Conservation (phyloP, 2,329 filamentous ascomycete species). For the Ophiostoma sp. region DNA sequence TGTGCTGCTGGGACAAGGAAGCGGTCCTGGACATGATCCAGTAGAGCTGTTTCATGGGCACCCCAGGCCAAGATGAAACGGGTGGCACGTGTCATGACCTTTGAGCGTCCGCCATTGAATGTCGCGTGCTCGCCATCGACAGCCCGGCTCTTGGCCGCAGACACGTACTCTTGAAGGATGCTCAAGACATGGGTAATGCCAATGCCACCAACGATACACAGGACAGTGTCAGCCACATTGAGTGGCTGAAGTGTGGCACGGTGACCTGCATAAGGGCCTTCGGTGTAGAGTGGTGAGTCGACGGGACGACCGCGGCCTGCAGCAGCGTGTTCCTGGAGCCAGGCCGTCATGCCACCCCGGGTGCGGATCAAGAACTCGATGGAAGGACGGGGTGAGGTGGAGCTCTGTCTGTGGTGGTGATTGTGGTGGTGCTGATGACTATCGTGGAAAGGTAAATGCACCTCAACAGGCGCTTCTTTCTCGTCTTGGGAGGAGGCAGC, state of each 20-base stretch:
- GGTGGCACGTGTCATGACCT: not conserved
- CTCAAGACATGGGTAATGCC: slow-evolving; percentile 5
- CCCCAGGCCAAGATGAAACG: slow-evolving; percentile 1
- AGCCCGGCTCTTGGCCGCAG: not conserved
- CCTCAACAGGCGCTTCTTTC: not conserved
- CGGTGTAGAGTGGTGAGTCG: not conserved
- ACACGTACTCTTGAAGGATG: slow-evolving; percentile 2
- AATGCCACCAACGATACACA: slow-evolving; percentile 9
- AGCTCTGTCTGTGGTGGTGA: not conserved
- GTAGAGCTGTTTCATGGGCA: not conserved
- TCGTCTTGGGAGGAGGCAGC: not conserved
- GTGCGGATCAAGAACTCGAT: slow-evolving; percentile 10
- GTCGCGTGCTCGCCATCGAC: not conserved
- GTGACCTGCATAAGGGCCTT: not conserved
- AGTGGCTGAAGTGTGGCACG: slow-evolving; percentile 1
- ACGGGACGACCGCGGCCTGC: not conserved
- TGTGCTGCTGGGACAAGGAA: not conserved
- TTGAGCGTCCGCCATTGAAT: not conserved
- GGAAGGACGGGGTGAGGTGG: not conserved
- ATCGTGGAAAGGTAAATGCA: not conserved
- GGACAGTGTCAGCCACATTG: not conserved
- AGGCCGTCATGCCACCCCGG: not conserved
- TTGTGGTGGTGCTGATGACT: not conserved
- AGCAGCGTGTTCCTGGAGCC: not conserved
- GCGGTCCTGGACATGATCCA: not conserved